phyloP scores from a whole-genome alignment of 2,329 filamentous ascomycete genomes.

The Colletotrichum sp. region DNA sequence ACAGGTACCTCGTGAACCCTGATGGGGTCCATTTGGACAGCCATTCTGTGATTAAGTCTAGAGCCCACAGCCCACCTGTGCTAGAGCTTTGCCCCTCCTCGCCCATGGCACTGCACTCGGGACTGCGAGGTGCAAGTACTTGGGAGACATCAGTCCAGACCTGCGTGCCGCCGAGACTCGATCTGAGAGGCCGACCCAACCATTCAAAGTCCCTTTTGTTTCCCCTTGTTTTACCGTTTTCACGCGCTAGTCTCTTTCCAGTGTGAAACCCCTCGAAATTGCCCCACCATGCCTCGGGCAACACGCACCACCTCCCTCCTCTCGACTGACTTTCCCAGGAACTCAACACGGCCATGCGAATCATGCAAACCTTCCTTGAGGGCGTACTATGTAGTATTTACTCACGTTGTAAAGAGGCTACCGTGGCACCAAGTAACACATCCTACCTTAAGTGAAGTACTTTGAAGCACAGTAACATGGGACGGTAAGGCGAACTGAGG shows the following conservation, averaged over 20 bases:
- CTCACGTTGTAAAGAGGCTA: not conserved
- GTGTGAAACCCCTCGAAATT: slow-evolving; percentile 19
- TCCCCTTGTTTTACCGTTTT: slow-evolving; percentile 18
- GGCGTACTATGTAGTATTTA: not conserved
- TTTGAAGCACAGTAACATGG: not conserved
- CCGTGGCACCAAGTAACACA: not conserved
- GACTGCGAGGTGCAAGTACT: not conserved
- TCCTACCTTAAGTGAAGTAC: not conserved
- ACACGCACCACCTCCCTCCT: not conserved
- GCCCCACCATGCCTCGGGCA: slow-evolving; percentile 16
- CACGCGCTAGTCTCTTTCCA: slow-evolving; percentile 18
- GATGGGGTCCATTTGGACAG: not conserved
- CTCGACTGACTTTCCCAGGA: slow-evolving; percentile 1
- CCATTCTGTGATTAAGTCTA: not conserved
- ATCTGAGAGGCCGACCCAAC: slow-evolving; percentile 4
- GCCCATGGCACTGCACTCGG: not conserved
- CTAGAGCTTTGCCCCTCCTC: not conserved
- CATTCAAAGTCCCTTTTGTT: not conserved
- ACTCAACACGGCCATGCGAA: not conserved
- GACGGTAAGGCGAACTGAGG: not conserved
- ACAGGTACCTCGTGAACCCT: slow-evolving; percentile 1
- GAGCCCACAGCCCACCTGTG: not conserved
- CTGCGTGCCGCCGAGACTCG: slow-evolving; percentile 14
- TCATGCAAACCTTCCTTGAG: not conserved
- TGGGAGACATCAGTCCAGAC: not conserved